Evolutionary conservation across 2,329 filamentous ascomycete species (phyloP).

Genomic region (Fonsecaea monophora): DNA sequence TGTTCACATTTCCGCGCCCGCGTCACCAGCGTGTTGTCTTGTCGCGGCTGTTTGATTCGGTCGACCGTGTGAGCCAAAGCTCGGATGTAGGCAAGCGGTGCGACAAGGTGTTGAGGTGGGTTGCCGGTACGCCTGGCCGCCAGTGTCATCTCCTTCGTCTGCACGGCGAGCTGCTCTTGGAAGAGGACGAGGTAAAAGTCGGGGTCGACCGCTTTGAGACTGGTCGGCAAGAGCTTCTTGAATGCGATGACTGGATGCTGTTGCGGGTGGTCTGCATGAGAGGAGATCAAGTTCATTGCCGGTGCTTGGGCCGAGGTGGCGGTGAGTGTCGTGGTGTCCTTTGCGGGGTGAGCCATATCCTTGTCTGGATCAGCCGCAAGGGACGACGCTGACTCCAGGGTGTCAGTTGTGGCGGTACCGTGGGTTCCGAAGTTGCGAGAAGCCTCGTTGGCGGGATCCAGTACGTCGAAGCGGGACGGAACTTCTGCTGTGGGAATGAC

Average conservation of each 20-base stretch:
- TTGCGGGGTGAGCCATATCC: background rate
- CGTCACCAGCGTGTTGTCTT: background rate
- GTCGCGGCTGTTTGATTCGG: background rate
- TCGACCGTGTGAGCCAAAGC: background rate
- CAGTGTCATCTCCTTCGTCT: background rate
- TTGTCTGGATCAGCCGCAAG: background rate
- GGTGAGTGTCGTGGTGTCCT: background rate
- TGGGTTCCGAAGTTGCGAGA: background rate
- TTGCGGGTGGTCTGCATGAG: no score
- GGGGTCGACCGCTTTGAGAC: background rate
- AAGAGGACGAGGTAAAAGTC: background rate
- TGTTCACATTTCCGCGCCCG: background rate
- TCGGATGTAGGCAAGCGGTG: background rate
- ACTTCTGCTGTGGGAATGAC: background rate
- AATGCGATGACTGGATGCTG: background rate
- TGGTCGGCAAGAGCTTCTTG: background rate
- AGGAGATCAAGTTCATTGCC: no score
- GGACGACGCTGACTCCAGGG: background rate
- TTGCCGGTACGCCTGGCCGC: background rate
- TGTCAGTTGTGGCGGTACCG: background rate
- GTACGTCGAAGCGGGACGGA: background rate
- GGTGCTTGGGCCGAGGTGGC: background rate
- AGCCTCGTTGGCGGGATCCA: background rate
- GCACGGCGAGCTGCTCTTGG: background rate
- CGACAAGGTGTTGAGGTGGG: background rate